Evolutionary conservation across 768 basidiomycete species (phyloP).

Genomic region (Antrodiella citrinella): DNA sequence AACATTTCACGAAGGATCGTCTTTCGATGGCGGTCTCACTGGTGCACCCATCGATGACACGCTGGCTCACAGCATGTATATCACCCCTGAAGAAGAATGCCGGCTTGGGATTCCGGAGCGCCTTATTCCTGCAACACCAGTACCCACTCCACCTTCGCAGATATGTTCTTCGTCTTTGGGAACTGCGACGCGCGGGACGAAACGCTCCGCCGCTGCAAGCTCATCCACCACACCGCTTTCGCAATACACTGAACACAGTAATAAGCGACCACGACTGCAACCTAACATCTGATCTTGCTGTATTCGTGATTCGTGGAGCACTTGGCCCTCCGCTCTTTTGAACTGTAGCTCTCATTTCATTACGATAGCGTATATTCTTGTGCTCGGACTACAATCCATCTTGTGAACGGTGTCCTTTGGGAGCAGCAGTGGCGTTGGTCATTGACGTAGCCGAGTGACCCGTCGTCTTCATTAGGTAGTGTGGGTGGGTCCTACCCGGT

Average conservation of each 20-base stretch:
- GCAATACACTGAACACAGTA: background rate
- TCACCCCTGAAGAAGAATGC: slow-evolving; percentile 5
- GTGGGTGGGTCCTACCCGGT: background rate
- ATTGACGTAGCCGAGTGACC: background rate
- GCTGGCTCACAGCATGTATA: slow-evolving; percentile 1
- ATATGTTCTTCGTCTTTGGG: background rate
- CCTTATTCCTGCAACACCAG: slow-evolving; percentile 2
- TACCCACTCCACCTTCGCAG: too few species aligned
- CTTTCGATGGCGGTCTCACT: background rate
- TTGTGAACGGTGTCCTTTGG: background rate
- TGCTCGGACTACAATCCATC: background rate
- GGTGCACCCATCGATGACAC: background rate
- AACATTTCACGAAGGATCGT: slow-evolving; percentile 16
- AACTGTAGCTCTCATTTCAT: too few species aligned
- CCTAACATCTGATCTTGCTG: too few species aligned
- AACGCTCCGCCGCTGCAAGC: too few species aligned
- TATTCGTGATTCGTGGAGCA: background rate
- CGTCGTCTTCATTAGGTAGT: background rate
- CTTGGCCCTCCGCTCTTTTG: background rate
- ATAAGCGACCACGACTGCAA: too few species aligned
- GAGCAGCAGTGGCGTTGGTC: too few species aligned
- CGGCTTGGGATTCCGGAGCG: slow-evolving; percentile 4
- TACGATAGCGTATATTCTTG: too few species aligned
- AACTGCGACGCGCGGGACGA: too few species aligned
- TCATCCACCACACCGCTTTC: too few species aligned